Base-by-base conservation (phyloP, 139 green algal species). In the Haematococcus lacustris region DNA sequence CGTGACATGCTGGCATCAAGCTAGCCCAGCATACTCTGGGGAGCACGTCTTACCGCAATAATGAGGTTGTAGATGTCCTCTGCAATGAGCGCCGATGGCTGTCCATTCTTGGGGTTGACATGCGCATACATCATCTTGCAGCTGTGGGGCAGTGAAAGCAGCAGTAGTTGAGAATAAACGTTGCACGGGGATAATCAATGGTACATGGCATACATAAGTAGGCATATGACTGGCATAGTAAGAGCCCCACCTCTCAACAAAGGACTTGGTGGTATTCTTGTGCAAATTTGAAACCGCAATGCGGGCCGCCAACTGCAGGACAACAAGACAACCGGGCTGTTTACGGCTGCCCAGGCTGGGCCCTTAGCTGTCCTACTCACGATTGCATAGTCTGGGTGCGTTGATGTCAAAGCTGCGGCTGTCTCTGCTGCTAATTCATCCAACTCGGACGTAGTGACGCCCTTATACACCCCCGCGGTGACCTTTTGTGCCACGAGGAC, bases 241-340 rank as follows among this genome's bases (percentile, higher is more conserved):
- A n/a, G n/a, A 2, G 17, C 9, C 68, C 33, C 32, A 73, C 66
- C 91, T 96, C 69, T 96, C 87, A 37, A 77, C 92, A 82, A 99
- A 99, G 35, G 88, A 96, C 86, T 99, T 99, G n/a, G 93, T 73
- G 0, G 95, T 99, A 75, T 93, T 97, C 91, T 99, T 99, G 89
- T 99, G 95, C 66, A 99, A 82, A 87, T 99, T 99, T 59, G 95
- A 99, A 33, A 99, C 93, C 0, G 95, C 94, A 71, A 99, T 98
- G 33, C 95, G 83, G 2, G 95, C 95, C 21, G 95, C 95, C 1
- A 99, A 89, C 94, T 98, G 94, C 77, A 53, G 17, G 9, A 9
- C 9, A 53, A 17, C 9, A 53, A 17, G 43, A 17, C 43, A 17
- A 9, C 9, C 9, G 43, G 43, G 43, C 43, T 9, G 9, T 53